Evolutionary conservation across 2,329 filamentous ascomycete species (phyloP).

Genomic region (Sarocladiaceae sp.): DNA sequence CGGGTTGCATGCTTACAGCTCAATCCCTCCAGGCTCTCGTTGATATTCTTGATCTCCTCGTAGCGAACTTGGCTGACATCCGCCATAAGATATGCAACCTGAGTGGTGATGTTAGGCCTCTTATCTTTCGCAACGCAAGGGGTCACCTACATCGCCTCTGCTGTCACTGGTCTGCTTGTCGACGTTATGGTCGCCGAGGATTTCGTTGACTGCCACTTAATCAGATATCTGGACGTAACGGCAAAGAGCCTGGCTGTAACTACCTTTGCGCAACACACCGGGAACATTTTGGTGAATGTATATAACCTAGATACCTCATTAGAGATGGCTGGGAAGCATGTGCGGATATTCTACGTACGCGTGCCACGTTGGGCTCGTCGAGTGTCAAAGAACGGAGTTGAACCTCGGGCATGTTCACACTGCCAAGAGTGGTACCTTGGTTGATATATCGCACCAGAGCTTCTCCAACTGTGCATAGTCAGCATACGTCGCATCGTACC

Average conservation of each 20-base stretch:
- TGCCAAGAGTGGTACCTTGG: constrained; percentile 83
- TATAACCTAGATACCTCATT: constrained; percentile 55
- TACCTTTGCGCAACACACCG: constrained; percentile 82
- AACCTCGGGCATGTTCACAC: constrained; percentile 96
- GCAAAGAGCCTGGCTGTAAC: constrained; percentile 10
- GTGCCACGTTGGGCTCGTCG: constrained; percentile 84
- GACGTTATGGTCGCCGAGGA: constrained; percentile 92
- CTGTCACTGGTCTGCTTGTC: constrained; percentile 99
- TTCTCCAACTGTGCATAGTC: constrained; percentile 58
- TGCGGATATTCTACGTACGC: constrained; percentile 41
- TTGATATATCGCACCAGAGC: constrained; percentile 93
- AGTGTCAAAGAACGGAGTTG: constrained; percentile 83
- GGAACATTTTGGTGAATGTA: constrained; percentile 97
- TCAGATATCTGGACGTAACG: not conserved
- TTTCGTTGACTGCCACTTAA: constrained; percentile 68
- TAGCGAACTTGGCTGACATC: constrained; percentile 86
- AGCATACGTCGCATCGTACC: constrained; percentile 10
- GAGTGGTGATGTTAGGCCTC: not conserved
- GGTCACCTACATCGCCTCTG: constrained; percentile 68
- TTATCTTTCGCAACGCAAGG: not conserved
- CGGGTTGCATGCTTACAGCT: constrained; percentile 55
- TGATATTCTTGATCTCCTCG: constrained; percentile 79
- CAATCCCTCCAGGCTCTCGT: constrained; percentile 75
- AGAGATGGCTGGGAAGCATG: not conserved
- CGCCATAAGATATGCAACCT: constrained; percentile 94